Base-by-base conservation (phyloP, 1,139 yeast species). In the Saccharomycopsis hybrid region DNA sequence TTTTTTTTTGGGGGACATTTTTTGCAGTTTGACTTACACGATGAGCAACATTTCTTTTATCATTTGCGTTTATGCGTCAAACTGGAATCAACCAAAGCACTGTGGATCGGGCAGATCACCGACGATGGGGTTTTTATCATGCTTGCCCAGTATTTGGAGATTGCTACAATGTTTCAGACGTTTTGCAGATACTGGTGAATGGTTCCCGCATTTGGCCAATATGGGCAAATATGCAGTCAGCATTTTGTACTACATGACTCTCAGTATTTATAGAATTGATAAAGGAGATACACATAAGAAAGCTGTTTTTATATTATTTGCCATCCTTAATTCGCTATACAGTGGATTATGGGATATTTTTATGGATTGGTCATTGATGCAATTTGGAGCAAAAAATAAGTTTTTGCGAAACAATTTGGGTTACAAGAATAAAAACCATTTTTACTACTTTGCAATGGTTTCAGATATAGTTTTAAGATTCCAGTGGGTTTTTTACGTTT, bases 131-230 rank as follows among this genome's bases (percentile, higher is more conserved):
- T 86, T 90, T 57, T 74, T 90, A 58, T 74, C 88, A 41, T 74
- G 95, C 2, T 65, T 92, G 29, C 98, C 99, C 0, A 85, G 89
- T 55, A 77, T 88, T 43, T 88, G 95, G 88, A 85, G 99, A 68
- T 78, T 85, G 49, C 64, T 90, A 50, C 99, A 92, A 64, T 92
- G 98, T 66, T 64, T 84, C 32, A 72, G 99, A 59, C 95, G 99
- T 76, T 92, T 76, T 64, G 78, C 82, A 47, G 99, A 92, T 62
- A 85, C 97, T 0, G 92, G 95, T 1, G 96, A 90, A 61, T 83
- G 90, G 85, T 94, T 92, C 62, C 99, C 99, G 1, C 99, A 92
- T 73, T 68, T 92, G 54, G 92, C 96, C n/a, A 92, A 92, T 61
- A 87, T 88, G 74, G 60, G 72, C 43, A 92, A 92, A 64, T 92